These are phyloP conservation scores for Plectosphaerella sp. DNA, from an alignment of 2,329 filamentous ascomycete species.

Conservation along the genomic window DNA sequence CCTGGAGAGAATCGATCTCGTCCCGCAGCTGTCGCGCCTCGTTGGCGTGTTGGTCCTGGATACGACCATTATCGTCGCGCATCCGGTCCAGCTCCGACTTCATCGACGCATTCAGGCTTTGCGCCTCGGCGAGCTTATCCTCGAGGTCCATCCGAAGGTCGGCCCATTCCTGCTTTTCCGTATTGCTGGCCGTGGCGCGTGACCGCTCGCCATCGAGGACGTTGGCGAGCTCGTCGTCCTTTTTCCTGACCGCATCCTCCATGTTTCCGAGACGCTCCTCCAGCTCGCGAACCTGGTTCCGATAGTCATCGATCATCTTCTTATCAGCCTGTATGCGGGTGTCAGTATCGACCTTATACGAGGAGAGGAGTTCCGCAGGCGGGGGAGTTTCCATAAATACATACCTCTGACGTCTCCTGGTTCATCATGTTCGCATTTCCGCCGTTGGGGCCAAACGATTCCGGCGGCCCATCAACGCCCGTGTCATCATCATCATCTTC, in stretches of 20 bases:
- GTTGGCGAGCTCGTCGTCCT: conserved; percentile 64
- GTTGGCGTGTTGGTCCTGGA: conserved; percentile 66
- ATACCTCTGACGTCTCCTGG: conserved; percentile 33
- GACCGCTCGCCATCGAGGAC: conserved; percentile 56
- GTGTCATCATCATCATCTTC: conserved; percentile 82
- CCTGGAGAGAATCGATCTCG: conserved; percentile 53
- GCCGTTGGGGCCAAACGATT: conserved; percentile 49
- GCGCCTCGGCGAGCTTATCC: conserved; percentile 67
- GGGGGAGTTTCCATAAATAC: conserved; percentile 19
- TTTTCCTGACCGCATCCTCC: conserved; percentile 64
- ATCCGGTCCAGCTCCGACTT: conserved; percentile 74
- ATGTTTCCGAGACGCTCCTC: conserved; percentile 69
- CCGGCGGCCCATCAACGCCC: conserved; percentile 56
- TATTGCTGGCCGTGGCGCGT: conserved; percentile 43
- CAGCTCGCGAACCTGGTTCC: conserved; percentile 70
- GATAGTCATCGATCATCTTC: conserved; percentile 73
- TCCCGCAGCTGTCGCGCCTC: conserved; percentile 59
- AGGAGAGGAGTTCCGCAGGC: conserved; percentile 2
- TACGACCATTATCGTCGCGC: conserved; percentile 62
- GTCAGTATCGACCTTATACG: conserved; percentile 11
- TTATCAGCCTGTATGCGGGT: conserved; percentile 51
- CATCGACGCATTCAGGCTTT: conserved; percentile 73
- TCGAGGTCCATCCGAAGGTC: conserved; percentile 65
- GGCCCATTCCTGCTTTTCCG: conserved; percentile 68
- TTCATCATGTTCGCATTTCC: conserved; percentile 17